phyloP scores from a whole-genome alignment of 305 asterid genomes.

The Galium porrigens region DNA sequence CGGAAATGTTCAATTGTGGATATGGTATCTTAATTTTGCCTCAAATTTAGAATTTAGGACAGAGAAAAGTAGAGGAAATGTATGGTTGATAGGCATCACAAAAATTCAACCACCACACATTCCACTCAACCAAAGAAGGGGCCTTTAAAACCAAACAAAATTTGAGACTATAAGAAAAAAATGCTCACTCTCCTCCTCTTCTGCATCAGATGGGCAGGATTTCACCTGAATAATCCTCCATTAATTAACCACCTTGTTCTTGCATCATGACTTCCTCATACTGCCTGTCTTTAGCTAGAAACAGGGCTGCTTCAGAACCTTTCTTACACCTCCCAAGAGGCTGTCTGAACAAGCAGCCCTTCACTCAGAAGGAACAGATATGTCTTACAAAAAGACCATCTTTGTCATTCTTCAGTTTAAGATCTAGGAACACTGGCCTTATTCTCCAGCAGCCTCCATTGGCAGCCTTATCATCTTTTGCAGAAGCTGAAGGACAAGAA shows the following conservation, averaged over 20 bases:
- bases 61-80: constrained; percentile 18
- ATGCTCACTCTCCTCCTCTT: constrained; percentile 19
- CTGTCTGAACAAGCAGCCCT: constrained; percentile 24
- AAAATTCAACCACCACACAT: constrained; percentile 38
- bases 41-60: constrained; percentile 3
- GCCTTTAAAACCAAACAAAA: constrained; percentile 21
- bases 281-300: constrained; percentile 34
- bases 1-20: constrained; percentile 5
- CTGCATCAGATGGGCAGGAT: constrained; percentile 39
- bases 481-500: constrained; percentile 30
- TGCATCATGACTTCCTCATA: constrained; percentile 39
- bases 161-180: constrained; percentile 13
- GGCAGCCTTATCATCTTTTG: constrained; percentile 58
- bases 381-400: constrained; percentile 10
- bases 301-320: constrained; percentile 28
- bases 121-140: constrained; percentile 22
- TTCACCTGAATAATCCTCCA: constrained; percentile 26
- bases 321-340: constrained; percentile 26
- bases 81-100: constrained; percentile 17
- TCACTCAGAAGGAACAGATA: constrained; percentile 29
- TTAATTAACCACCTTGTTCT: constrained; percentile 15
- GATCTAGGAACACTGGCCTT: constrained; percentile 20
- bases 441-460: constrained; percentile 21
- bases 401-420: constrained; percentile 19
- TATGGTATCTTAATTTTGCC: constrained; percentile 7